Evolutionary conservation across 257 asterid species (phyloP).

Genomic region (Plantago ovata): DNA sequence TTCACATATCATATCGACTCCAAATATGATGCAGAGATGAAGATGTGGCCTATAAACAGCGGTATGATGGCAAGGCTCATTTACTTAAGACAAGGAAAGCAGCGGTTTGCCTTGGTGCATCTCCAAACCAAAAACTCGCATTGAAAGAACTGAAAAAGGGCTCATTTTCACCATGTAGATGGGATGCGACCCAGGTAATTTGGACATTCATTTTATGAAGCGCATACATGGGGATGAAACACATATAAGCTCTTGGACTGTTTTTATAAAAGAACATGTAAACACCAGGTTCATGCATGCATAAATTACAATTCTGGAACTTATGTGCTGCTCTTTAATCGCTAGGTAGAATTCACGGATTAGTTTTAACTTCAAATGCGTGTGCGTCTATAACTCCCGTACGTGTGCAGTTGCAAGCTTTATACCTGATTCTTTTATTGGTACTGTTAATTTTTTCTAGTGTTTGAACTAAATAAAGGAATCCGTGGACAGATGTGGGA

Average conservation of each 20-base stretch:
- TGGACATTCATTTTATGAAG: conserved; percentile 6
- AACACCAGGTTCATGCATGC: background rate
- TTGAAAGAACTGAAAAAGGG: conserved; percentile 59
- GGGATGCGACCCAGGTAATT: conserved; percentile 68
- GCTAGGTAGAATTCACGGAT: background rate
- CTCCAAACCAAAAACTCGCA: conserved; percentile 54
- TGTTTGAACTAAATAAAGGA: background rate
- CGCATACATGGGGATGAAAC: background rate
- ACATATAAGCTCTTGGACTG: background rate
- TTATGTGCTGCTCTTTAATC: background rate
- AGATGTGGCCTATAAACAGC: conserved; percentile 21
- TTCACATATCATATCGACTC: background rate
- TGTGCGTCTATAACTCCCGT: background rate
- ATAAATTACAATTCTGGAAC: no score
- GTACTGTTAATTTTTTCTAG: background rate
- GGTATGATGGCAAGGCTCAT: conserved; percentile 41
- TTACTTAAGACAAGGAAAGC: conserved; percentile 41
- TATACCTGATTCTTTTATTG: background rate
- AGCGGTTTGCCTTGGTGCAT: conserved; percentile 64
- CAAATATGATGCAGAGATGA: conserved; percentile 43
- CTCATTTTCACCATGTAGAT: conserved; percentile 64
- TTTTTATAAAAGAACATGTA: background rate
- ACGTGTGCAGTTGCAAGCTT: background rate
- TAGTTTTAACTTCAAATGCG: background rate
- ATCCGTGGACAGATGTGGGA: conserved; percentile 74